Evolutionary conservation across 1,139 yeast species (phyloP), one percentile per base, ranked within the genome.

Genomic region (Saccharomyces pastorianus): DNA sequence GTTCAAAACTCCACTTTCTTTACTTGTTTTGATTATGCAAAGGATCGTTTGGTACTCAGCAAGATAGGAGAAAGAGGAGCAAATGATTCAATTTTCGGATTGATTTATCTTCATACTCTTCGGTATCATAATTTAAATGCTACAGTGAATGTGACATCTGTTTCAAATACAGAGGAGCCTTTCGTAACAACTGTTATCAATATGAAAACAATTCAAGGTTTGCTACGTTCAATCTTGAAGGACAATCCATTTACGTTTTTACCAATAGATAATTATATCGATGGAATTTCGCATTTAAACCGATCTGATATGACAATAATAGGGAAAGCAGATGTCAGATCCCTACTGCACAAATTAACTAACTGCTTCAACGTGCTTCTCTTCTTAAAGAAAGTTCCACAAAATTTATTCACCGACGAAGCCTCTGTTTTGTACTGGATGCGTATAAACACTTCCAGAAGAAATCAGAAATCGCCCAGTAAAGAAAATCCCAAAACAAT

Each of bases 1-100:
- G 75, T 74, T 46, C 73, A 69, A 51, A 55, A 56, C 20, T 56
- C 59, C 4, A 61, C 65, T 31, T 69, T 73, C 49, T 65, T 79
- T 55, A 72, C 73, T 11, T 77, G 82, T 7, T 63, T 80, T 50
- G 88, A 83, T 61, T 81, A 81, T 61, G 78, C 76, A 14, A 77
- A 73, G 59, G 80, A 80, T 58, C 60, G 60, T 1, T 32, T 46
- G 6, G 58, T 64, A 4, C 48, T 63, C 38, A 50, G 58, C 23
- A 52, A 56, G 23, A 44, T 66, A 17, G 64, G 64, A 5, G 48
- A 51, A 8, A 53, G 54, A 20, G 56, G 61, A 3, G 50, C 53
- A 6, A 54, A 58, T 9, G 53, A 52, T 6, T 28, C 63, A 1
- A 26, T 55, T 11, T 58, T 59, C 50, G 53, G 55, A 2, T 28